Base-by-base conservation (phyloP, 1,284 basidiomycete species). In the Trichosporon sp. region DNA sequence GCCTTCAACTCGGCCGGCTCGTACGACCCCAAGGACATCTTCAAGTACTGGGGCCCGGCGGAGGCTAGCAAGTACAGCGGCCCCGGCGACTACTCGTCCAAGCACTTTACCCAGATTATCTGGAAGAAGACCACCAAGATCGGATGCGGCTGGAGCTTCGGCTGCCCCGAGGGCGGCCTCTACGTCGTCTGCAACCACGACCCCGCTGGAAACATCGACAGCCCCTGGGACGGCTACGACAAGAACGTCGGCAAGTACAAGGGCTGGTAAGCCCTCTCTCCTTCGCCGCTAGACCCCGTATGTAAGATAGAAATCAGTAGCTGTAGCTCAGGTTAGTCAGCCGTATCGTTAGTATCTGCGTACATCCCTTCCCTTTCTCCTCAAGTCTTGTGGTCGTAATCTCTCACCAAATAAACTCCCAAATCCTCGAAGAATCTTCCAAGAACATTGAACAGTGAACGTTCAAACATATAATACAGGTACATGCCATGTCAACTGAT, bases 71-170 rank as follows among this genome's bases (percentile, higher is more conserved):
- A 54, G 25, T 54, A 54, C 49, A 6, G 7, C 27, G 49, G 49
- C 49, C 7, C 49, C 25, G 6, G n/a, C 16, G 49, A 54, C 49
- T 29, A 54, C 29, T 13, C 10, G 14, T 54, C 49, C 25, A 54
- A 54, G 49, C 61, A 32, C 19, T 62, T 37, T 29, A 62, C 25
- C 34, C 57, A 71, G 64, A 70, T 78, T 46, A 74, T 78, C 29
- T 79, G 77, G 77, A 74, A 77, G 63, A 68, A 36, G 9, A 76
- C 76, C 5, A 72, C 69, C 36, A 31, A 73, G 46, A 59, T 79
- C 36, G 77, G 77, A 9, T 78, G 77, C 60, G 75, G 33, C 32
- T 66, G 62, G 62, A 54, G 25, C 49, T 31, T 27, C 4, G 49
- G 49, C 10, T 54, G 49, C 49, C 49, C 16, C 7, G 49, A 54